phyloP scores from a whole-genome alignment of 31 red algal genomes.

The Endocladia muricata region DNA sequence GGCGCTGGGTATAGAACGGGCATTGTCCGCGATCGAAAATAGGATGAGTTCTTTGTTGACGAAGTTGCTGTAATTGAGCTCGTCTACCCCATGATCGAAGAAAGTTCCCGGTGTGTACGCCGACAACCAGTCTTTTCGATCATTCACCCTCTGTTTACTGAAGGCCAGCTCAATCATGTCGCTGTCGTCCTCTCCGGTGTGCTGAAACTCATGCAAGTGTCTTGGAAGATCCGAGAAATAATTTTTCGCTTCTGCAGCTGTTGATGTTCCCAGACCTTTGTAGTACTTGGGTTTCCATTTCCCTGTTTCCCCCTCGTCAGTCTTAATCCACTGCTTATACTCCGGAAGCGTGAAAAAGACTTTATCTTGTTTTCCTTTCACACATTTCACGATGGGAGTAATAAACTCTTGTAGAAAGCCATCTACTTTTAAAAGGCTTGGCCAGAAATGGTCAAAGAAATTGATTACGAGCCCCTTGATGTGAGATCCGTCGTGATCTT shows the following conservation, averaged over 20 bases:
- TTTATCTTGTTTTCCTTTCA: conserved; percentile 40
- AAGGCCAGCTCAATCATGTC: conserved; percentile 95
- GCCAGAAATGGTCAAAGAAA: conserved; percentile 99
- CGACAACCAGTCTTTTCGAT: conserved; percentile 91
- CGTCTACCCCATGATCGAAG: conserved; percentile 87
- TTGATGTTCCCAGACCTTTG: conserved; percentile 98
- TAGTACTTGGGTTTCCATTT: conserved; percentile 97
- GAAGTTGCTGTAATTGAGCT: conserved; percentile 93
- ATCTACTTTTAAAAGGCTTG: conserved; percentile 75
- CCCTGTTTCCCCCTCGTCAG: conserved; percentile 11
- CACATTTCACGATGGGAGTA: conserved; percentile 94
- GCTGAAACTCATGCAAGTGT: conserved; percentile 79
- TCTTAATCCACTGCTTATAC: conserved; percentile 66
- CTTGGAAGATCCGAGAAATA: conserved; percentile 91
- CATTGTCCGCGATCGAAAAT: conserved; percentile 96
- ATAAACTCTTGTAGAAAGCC: conserved; percentile 98
- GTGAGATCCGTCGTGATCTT: conserved; percentile 99
- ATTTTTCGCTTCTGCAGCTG: conserved; percentile 81
- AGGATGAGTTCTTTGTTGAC: conserved; percentile 99
- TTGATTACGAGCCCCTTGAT: conserved; percentile 99
- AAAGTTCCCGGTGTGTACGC: conserved; percentile 76
- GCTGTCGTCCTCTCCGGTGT: conserved; percentile 47
- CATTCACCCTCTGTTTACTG: conserved; percentile 78
- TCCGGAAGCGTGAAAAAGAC: conserved; percentile 98
- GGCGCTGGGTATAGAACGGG: conserved; percentile 90